Evolutionary conservation across 73 alveolate species (phyloP).

Genomic region (Paramecium caudatum): DNA sequence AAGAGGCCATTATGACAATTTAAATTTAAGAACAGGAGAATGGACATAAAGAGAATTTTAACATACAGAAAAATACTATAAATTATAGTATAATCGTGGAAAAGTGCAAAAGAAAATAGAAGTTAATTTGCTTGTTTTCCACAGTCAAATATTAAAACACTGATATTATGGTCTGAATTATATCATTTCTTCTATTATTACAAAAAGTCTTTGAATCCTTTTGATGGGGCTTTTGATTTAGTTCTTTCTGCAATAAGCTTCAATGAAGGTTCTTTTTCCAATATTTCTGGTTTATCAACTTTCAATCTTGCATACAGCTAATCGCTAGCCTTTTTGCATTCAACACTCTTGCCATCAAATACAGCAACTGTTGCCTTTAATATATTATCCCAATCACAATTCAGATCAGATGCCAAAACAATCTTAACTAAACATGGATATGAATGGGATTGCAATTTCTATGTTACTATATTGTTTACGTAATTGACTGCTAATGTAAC

Average conservation of each 20-base stretch:
- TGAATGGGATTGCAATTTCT: slow-evolving; percentile 18
- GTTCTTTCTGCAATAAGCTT: background rate
- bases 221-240: background rate
- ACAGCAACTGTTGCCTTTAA: background rate
- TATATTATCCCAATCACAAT: slow-evolving; percentile 62
- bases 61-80: no score
- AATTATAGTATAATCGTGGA: no score
- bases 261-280: background rate
- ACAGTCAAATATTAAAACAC: no score
- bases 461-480: background rate
- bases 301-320: background rate
- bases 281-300: slow-evolving; percentile 12
- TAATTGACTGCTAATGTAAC: background rate
- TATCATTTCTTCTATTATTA: slow-evolving; percentile 36
- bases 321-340: slow-evolving; percentile 60
- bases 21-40: slow-evolving; percentile 12
- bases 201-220: slow-evolving; percentile 16
- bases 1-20: background rate
- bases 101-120: background rate
- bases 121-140: background rate
- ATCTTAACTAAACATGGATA: slow-evolving; percentile 62
- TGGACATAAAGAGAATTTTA: no score
- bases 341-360: slow-evolving; percentile 55
- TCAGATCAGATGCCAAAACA: slow-evolving; percentile 18
- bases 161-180: no score